Evolutionary conservation across 2,329 filamentous ascomycete species (phyloP), one percentile per base, ranked within the genome.

Genomic region (Penicillium sp.): DNA sequence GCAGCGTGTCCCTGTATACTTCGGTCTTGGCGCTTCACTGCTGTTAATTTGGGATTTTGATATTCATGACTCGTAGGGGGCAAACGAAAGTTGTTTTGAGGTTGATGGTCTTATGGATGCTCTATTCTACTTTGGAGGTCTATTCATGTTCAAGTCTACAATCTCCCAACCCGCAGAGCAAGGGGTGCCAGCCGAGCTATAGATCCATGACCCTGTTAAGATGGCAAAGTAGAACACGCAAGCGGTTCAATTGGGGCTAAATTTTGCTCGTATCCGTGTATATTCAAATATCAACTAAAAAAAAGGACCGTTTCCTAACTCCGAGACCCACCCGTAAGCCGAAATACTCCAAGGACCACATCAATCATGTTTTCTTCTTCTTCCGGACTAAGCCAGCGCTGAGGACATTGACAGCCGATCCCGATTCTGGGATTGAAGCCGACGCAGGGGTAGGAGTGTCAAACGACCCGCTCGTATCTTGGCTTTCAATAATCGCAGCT

Each of bases 311-410:
- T 32, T 18, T 24, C 32, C 32, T 42, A 48, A 45, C 41, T 29
- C 49, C 36, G 29, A 41, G 50, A 24, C 48, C 53, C 42, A 24
- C 21, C 32, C 45, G 18, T 5, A 52, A 38, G 16, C 29, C 36
- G 4, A 42, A 27, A 40, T 11, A 22, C 24, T 1, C 16, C n/a
- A 45, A 45, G 40, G 50, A 18, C 44, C 54, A 18, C 18, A 9
- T 50, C 21, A 10, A 44, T 63, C 34, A 73, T 29, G 63, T 66
- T 62, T 75, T 76, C 56, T 75, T 75, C 56, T 74, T 76, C 57
- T 76, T 76, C 44, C 72, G 60, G 36, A 76, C 64, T 54, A 75
- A 54, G 34, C 58, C 70, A 11, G 68, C 67, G 54, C 69, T 68
- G n/a, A 76, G 67, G 42, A 75, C 60, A 61, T 75, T 76, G 43